These are phyloP conservation scores for Moesziomyces sp. DNA, from an alignment of 1,284 basidiomycete genomes.

Conservation along the genomic window DNA sequence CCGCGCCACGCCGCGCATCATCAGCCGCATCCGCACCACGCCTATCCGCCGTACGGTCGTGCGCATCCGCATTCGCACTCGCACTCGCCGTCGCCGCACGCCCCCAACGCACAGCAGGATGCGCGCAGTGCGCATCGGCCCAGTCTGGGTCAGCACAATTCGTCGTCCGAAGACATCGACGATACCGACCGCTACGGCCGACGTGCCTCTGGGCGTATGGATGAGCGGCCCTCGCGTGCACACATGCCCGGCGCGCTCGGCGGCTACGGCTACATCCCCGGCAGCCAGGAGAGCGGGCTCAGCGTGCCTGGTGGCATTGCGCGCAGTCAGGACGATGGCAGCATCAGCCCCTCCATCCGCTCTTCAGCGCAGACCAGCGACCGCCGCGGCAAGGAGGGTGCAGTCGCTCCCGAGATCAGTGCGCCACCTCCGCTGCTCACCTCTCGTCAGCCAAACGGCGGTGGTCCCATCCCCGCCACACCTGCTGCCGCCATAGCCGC, in stretches of 20 bases:
- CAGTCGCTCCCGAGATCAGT: constrained; percentile 6
- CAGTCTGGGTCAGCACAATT: constrained; percentile 19
- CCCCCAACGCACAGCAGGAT: constrained; percentile 18
- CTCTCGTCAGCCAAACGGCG: constrained; percentile 5
- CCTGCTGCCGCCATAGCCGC: no score
- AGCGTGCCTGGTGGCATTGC: constrained; percentile 27
- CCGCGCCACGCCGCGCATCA: constrained; percentile 14
- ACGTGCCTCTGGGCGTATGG: neutral
- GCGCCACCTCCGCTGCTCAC: constrained; percentile 30
- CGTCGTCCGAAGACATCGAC: constrained; percentile 39
- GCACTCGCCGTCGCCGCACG: constrained; percentile 5
- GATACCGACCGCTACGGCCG: constrained; percentile 22
- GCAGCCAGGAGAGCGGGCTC: constrained; percentile 61
- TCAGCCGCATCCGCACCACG: constrained; percentile 9
- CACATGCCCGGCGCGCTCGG: constrained; percentile 50
- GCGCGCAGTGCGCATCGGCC: constrained; percentile 21
- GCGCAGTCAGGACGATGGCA: constrained; percentile 36
- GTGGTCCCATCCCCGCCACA: no score
- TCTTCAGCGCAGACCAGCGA: constrained; percentile 52
- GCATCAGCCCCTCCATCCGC: constrained; percentile 56
- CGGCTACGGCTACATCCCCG: constrained; percentile 63
- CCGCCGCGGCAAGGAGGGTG: neutral
- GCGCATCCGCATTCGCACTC: neutral
- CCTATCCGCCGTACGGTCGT: constrained; percentile 3
- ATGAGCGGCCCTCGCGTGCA: constrained; percentile 3